Conservation (phyloP, 148 eudicot genomes). For the Cornus kousa region DNA sequence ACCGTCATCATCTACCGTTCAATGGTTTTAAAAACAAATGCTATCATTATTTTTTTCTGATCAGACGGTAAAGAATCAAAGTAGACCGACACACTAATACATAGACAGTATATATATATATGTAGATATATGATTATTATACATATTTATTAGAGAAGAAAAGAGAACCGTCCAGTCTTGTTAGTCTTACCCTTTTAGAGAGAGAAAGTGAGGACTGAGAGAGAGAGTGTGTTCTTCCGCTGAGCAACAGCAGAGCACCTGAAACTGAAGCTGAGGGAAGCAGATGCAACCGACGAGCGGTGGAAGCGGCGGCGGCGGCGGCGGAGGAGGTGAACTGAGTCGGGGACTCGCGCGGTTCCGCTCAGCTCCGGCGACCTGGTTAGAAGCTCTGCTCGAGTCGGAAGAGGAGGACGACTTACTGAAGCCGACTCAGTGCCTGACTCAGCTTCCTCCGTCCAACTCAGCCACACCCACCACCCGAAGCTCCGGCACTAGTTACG, state of each 20-base stretch:
- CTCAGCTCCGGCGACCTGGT: constrained; percentile 94
- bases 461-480: constrained; percentile 10
- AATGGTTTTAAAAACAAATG: too few relatives aligned
- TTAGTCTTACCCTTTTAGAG: constrained; percentile 3
- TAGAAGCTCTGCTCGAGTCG: constrained; percentile 72
- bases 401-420: constrained; percentile 46
- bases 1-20: too few relatives aligned
- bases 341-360: constrained; percentile 79
- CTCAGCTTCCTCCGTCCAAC: constrained; percentile 12
- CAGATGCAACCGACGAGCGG: constrained; percentile 51
- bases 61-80: too few relatives aligned
- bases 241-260: constrained; percentile 12
- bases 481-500: constrained; percentile 5
- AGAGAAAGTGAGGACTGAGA: constrained; percentile 18
- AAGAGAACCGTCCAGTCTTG: constrained; percentile 6
- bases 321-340: constrained; percentile 25
- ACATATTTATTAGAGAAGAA: not conserved
- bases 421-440: constrained; percentile 24
- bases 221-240: not conserved
- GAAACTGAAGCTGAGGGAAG: constrained; percentile 1
- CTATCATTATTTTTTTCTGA: too few relatives aligned
- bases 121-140: too few relatives aligned
- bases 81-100: not conserved
- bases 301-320: constrained; percentile 35
- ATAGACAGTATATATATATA: not conserved